Evolutionary conservation across 176 grass and related monocot species (phyloP).

Genomic region (Phoenix roebelenii): DNA sequence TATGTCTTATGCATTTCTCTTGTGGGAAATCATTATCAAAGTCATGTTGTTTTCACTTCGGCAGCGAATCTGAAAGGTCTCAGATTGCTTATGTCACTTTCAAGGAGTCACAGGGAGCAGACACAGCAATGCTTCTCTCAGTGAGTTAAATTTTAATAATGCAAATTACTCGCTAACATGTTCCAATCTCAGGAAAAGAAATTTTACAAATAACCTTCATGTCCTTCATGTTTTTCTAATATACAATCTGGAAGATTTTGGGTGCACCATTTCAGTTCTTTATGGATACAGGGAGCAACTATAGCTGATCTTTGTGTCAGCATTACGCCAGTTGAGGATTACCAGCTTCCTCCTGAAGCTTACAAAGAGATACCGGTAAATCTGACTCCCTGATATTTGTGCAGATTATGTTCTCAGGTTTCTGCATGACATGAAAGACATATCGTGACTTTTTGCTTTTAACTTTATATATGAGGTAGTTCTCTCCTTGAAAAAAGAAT

Average conservation of each 20-base stretch:
- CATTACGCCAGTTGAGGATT: conserved; percentile 33
- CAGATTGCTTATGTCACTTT: conserved; percentile 41
- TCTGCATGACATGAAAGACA: too few relatives aligned
- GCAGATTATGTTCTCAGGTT: too few relatives aligned
- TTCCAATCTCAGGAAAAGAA: too few relatives aligned
- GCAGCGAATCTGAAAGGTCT: conserved; percentile 23
- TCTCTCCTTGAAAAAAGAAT: too few relatives aligned
- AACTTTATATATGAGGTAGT: too few relatives aligned
- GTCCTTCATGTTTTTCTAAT: too few relatives aligned
- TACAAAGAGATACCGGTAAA: conserved; percentile 1
- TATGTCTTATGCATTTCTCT: too few relatives aligned
- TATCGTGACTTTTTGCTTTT: too few relatives aligned
- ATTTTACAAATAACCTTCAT: too few relatives aligned
- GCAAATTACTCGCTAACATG: neutral
- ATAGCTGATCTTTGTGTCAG: conserved; percentile 30
- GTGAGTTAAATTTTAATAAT: conserved; percentile 11
- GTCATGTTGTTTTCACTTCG: neutral
- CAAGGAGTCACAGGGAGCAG: conserved; percentile 39
- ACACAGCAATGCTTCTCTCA: conserved; percentile 35
- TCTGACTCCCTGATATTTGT: too few relatives aligned
- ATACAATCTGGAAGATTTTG: too few relatives aligned
- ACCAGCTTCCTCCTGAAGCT: conserved; percentile 37
- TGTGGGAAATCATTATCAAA: neutral
- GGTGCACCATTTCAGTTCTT: neutral
- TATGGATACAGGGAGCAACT: conserved; percentile 27